Conservation (phyloP, 495 filamentous ascomycete genomes). For the Staphylotrichum longicolle region DNA sequence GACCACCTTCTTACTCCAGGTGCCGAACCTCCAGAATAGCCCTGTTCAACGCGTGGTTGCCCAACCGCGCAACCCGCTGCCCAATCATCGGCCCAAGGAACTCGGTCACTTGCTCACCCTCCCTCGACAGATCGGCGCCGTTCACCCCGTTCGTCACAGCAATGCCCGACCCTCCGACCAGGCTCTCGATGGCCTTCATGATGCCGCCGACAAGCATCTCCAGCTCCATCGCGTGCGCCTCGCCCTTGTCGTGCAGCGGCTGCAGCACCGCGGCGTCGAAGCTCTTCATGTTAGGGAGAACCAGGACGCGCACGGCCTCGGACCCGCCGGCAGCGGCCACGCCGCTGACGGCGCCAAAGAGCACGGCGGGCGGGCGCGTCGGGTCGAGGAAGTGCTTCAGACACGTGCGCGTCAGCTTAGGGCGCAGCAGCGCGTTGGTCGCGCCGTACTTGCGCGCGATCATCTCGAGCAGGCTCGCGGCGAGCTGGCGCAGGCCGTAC, state of each 20-base stretch:
- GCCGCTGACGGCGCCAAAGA: slow-evolving; percentile 83
- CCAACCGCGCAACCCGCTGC: slow-evolving; percentile 52
- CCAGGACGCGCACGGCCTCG: slow-evolving; percentile 73
- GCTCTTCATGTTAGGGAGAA: slow-evolving; percentile 75
- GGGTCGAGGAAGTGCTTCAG: slow-evolving; percentile 89
- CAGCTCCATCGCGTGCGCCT: slow-evolving; percentile 54
- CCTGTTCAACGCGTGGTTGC: slow-evolving; percentile 49
- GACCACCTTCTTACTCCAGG: slow-evolving; percentile 28
- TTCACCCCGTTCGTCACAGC: slow-evolving; percentile 29
- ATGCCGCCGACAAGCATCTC: slow-evolving; percentile 63
- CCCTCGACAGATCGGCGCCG: slow-evolving; percentile 34
- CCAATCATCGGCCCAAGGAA: slow-evolving; percentile 61
- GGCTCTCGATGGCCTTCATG: slow-evolving; percentile 54
- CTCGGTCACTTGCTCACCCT: slow-evolving; percentile 53
- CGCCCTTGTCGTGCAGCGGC: slow-evolving; percentile 57
- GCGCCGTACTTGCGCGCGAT: slow-evolving; percentile 73
- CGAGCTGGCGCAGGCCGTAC: slow-evolving; percentile 78
- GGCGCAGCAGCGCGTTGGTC: slow-evolving; percentile 71
- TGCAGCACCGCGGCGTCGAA: slow-evolving; percentile 67
- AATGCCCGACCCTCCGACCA: slow-evolving; percentile 28
- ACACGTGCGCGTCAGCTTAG: slow-evolving; percentile 85
- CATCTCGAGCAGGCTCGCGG: slow-evolving; percentile 71
- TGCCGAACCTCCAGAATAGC: slow-evolving; percentile 50
- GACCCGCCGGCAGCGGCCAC: slow-evolving; percentile 70
- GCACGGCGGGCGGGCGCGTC: slow-evolving; percentile 69